Base-by-base conservation (phyloP, 1,139 yeast species). In the Geotrichum histeridarum region DNA sequence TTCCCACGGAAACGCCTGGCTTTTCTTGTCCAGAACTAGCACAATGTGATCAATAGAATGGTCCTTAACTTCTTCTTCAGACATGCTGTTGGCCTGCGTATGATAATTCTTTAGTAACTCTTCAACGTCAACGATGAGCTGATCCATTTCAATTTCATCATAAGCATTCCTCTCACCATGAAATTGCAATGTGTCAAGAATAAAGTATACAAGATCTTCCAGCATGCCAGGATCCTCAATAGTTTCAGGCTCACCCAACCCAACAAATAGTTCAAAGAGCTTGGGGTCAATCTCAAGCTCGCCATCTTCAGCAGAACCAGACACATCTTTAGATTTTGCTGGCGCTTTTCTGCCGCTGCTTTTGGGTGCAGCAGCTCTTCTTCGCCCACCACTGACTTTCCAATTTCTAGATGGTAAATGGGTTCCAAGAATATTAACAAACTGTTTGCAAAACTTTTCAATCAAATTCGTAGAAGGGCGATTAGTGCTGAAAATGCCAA, bases 1-100 rank as follows among this genome's bases (percentile, higher is more conserved):
- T 65, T 93, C 99, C 98, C 98, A 93, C 0, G 98, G 98, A 48
- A 93, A 75, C 32, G 72, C 70, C 11, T 80, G 79, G 61, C 94
- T 83, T 8, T 73, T 72, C 45, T 82, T 76, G 48, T 90, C 84
- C 2, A 89, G 80, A 8, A 93, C 73, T 51, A 93, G 71, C 1
- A 91, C 81, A 1, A 84, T 73, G 67, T 90, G 97, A 3, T 73
- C 73, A 17, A 50, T 38, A 12, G 46, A 14, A 41, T 41, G 33
- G 5, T 18, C 51, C 17, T 33, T 27, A 31, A 39, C 27, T 18
- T 42, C 46, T 2, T 22, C 15, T 15, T 48, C 45, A 5, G 51
- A 22, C 22, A 57, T 45, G 14, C 42, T 15, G 18, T 33, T 38
- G 8, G 14, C 17, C 57, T 56, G 50, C 56, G 37, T 48, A 54